Conservation (phyloP, 2,329 filamentous ascomycete genomes). For the Tolypocladium pustulatum region DNA sequence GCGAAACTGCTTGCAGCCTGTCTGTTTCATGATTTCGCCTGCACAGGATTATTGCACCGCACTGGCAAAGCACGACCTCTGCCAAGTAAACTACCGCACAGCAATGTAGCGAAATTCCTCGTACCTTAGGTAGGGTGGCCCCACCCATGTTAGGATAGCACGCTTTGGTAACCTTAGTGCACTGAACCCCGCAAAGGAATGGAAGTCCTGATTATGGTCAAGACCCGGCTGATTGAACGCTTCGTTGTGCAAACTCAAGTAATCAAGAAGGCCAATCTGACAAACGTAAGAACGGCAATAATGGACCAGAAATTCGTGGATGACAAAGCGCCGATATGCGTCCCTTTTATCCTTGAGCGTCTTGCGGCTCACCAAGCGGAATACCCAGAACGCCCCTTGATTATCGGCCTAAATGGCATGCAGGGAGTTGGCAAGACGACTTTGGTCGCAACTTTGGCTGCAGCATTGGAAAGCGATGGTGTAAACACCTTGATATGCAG, state of each 20-base stretch:
- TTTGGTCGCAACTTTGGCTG: constrained; percentile 58
- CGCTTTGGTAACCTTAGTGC: too few relatives aligned
- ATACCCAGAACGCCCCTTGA: constrained; percentile 45
- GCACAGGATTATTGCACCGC: too few relatives aligned
- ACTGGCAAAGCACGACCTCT: too few relatives aligned
- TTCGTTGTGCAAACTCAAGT: background rate
- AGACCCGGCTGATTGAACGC: background rate
- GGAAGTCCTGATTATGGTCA: too few relatives aligned
- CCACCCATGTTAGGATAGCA: too few relatives aligned
- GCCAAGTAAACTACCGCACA: too few relatives aligned
- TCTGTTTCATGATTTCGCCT: too few relatives aligned
- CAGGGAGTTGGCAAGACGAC: constrained; percentile 93
- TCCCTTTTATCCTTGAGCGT: constrained; percentile 62
- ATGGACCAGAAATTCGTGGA: constrained; percentile 41
- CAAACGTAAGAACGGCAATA: background rate
- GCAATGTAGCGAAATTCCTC: too few relatives aligned
- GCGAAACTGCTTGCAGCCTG: too few relatives aligned
- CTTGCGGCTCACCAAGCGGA: constrained; percentile 37
- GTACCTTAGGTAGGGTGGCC: too few relatives aligned
- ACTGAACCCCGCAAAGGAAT: too few relatives aligned
- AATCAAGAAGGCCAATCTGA: background rate
- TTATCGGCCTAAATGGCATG: constrained; percentile 82
- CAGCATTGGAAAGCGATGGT: constrained; percentile 45
- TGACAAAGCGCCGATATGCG: constrained; percentile 68
- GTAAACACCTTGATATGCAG: constrained; percentile 63